Evolutionary conservation across 1,284 basidiomycete species (phyloP), one percentile per base, ranked within the genome.

Genomic region (Uromyces viciae-fabae): DNA sequence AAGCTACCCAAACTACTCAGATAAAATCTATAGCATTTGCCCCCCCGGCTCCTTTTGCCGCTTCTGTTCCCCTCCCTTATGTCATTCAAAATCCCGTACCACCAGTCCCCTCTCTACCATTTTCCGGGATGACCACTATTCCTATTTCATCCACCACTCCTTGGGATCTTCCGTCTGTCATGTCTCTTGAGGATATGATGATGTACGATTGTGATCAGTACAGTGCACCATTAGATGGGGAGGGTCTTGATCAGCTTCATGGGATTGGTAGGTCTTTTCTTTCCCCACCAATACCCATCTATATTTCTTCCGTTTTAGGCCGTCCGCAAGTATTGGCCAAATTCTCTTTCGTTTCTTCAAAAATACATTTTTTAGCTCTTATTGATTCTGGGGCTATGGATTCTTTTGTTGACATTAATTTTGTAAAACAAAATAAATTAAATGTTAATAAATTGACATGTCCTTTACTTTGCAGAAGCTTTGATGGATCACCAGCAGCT

Each of bases 341-440:
- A 9, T 3, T 28, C 9, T 4, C n/a, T n/a, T n/a, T n/a, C n/a
- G n/a, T n/a, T n/a, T n/a, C n/a, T n/a, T n/a, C n/a, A n/a, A n/a
- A n/a, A n/a, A n/a, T n/a, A n/a, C n/a, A 25, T 5, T 17, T 42
- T 1, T 17, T 49, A 28, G 69, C 75, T 36, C n/a, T 76, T 1
- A 19, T 76, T 8, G 75, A 76, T 68, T 62, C 42, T 4, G 75
- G 58, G 4, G 60, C 75, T 31, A 62, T 28, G 9, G 58, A 46
- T 2, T 76, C 60, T 2, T 76, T 76, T 33, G 46, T 76, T n/a
- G 33, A 78, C 15, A 28, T 40, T 2, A 25, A 42, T 9, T 42
- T 66, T 42, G 62, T 66, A 40, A n/a, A 31, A 40, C 9, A 4
- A 38, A 66, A 66, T 2, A 1, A 66, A 4, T n/a, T 75, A 42